Percentiles rank a stretch among this genome's conserved stretches.
Conservation (phyloP, 2,329 filamentous ascomycete species). For the Colletotrichum sp. region DNA sequence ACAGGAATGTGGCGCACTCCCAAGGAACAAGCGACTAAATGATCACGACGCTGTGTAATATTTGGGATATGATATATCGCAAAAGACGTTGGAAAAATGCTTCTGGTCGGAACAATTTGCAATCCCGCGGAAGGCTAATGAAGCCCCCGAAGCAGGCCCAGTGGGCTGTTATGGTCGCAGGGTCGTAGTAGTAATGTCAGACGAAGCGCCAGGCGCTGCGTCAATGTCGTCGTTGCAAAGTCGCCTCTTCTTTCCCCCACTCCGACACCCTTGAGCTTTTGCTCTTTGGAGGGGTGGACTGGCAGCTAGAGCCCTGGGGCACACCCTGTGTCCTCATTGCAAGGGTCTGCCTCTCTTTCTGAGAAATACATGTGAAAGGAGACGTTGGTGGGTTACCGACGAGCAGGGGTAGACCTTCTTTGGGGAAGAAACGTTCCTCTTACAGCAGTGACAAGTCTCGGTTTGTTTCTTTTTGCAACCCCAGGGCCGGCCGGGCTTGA, state of each 20-base stretch:
- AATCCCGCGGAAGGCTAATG: conserved; percentile 21
- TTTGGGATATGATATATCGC: conserved; percentile 7
- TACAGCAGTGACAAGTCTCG: conserved; percentile 10
- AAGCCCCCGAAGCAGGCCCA: background rate
- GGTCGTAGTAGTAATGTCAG: conserved; percentile 3
- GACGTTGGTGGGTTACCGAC: conserved; percentile 5
- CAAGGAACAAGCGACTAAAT: background rate
- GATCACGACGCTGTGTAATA: background rate
- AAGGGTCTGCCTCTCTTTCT: background rate
- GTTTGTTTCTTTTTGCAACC: conserved; percentile 7
- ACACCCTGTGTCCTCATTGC: background rate
- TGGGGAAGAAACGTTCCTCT: conserved; percentile 7
- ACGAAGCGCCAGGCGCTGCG: conserved; percentile 12
- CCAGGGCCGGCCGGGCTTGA: background rate
- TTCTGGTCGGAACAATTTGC: background rate
- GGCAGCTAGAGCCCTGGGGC: conserved; percentile 3
- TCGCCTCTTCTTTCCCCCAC: background rate
- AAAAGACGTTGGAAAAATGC: background rate
- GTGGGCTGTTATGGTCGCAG: background rate
- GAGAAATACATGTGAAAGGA: conserved; percentile 15
- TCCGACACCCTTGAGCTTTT: background rate
- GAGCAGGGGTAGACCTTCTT: conserved; percentile 9
- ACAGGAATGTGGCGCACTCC: background rate
- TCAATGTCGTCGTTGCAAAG: conserved; percentile 6
- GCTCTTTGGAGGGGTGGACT: background rate